Base-by-base conservation (phyloP, 2,329 filamentous ascomycete species). In the Alternaria gansuensis region DNA sequence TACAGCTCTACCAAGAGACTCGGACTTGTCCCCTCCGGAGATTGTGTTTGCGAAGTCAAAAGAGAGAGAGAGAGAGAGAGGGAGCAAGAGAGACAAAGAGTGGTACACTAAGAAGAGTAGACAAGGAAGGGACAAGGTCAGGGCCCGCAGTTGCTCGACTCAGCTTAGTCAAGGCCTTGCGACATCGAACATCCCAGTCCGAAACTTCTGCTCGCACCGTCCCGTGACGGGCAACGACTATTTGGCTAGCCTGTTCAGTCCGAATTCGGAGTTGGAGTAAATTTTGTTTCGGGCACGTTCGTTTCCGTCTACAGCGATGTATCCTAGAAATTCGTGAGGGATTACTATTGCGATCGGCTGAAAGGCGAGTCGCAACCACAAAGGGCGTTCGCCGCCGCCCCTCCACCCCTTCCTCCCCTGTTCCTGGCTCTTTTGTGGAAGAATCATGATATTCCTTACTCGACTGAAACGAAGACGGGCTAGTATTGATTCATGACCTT, bases 131-230 rank as follows among this genome's bases (percentile, higher is more conserved):
- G 37, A 49, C 45, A 55, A 39, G 52, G 52, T 55, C 52, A 36
- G 44, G 44, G 44, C 44, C 33, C 31, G 44, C 44, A 33, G 31
- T 48, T 48, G 44, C 44, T 48, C 31, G 44, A 48, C 44, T 48
- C 44, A 48, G 44, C 33, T 23, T 48, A 48, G 31, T 10, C 44
- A 39, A 21, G 36, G 24, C 17, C 39, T 48, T 48, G 28, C 52
- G 44, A 34, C 44, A 55, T 39, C 44, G 44, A 48, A 8, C 29
- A 46, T 46, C 44, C 44, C 44, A 21, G 44, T n/a, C 36, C 44
- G 44, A 48, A 48, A 48, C 53, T 56, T 51, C 34, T 54, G 34
- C 45, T 51, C 53, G 53, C 53, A 56, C 46, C 53, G 45, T 51
- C 45, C 53, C 53, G 46, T 56, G 37, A 51, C 45, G 31, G 46